Conservation (phyloP, 2,329 filamentous ascomycete species). For the Pseudocercospora pini-densiflorae region DNA sequence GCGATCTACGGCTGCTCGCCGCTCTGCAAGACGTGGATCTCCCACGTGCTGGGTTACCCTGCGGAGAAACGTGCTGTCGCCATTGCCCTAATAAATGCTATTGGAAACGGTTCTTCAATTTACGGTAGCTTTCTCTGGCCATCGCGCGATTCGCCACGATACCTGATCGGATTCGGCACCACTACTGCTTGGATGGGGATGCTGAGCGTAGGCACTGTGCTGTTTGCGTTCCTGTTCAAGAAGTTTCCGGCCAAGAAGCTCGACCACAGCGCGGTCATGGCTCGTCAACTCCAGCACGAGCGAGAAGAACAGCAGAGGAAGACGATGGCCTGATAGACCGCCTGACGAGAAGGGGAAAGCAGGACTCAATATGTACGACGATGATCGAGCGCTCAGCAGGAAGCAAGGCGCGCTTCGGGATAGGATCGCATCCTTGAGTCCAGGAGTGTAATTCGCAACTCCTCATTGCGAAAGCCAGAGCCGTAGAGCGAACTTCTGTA, state of each 20-base stretch:
- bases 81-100: constrained; percentile 23
- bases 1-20: constrained; percentile 3
- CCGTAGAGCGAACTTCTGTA: too few species aligned
- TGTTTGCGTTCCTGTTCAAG: constrained; percentile 1
- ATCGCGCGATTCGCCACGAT: neutral
- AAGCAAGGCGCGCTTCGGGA: neutral
- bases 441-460: too few species aligned
- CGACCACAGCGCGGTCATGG: neutral
- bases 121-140: constrained; percentile 29
- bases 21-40: neutral
- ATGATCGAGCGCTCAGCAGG: neutral
- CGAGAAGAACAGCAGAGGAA: constrained; percentile 5
- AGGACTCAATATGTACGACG: neutral
- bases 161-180: constrained; percentile 1
- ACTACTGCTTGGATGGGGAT: constrained; percentile 8
- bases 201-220: neutral
- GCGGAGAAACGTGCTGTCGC: constrained; percentile 4
- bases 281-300: neutral
- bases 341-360: neutral
- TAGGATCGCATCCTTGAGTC: too few species aligned
- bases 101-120: constrained; percentile 38
- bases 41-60: neutral
- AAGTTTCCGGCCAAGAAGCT: neutral
- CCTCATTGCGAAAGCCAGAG: too few species aligned
- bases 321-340: neutral